phyloP scores from a whole-genome alignment of 176 grass and related monocot species.

The Juncus inflexus region DNA sequence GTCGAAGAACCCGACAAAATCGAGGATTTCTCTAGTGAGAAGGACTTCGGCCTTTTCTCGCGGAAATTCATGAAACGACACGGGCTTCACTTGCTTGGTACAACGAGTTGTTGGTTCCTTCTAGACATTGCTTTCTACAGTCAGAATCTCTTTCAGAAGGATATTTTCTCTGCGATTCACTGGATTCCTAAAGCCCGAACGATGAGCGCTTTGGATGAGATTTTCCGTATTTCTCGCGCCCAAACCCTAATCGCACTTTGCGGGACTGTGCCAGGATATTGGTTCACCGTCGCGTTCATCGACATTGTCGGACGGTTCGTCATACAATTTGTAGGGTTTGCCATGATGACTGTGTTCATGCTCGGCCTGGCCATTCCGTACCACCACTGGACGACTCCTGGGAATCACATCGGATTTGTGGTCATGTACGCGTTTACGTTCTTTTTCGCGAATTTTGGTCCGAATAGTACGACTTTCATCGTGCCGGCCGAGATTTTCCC shows the following conservation, averaged over 20 bases:
- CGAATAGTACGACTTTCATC: conserved; percentile 53
- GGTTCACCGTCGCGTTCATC: conserved; percentile 54
- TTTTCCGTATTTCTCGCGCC: conserved; percentile 49
- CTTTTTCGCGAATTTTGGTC: conserved; percentile 32
- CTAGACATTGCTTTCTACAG: conserved; percentile 87
- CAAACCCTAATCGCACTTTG: conserved; percentile 69
- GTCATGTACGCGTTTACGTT: conserved; percentile 42
- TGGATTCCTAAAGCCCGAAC: conserved; percentile 44
- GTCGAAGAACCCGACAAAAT: conserved; percentile 27
- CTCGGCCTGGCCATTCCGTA: conserved; percentile 44
- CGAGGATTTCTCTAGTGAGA: neutral
- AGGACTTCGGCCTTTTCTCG: conserved; percentile 46
- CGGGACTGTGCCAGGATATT: conserved; percentile 62
- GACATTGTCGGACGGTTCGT: conserved; percentile 40
- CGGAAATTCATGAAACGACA: conserved; percentile 39
- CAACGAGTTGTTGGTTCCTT: conserved; percentile 42
- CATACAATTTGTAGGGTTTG: conserved; percentile 42
- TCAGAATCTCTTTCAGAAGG: conserved; percentile 81
- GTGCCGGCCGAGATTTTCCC: conserved; percentile 70
- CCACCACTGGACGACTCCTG: conserved; percentile 45
- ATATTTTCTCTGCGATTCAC: conserved; percentile 54
- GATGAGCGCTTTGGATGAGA: conserved; percentile 54
- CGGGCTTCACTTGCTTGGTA: conserved; percentile 46
- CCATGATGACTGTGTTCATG: conserved; percentile 52
- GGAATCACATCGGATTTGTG: conserved; percentile 44